Conservation (phyloP, 768 basidiomycete species). For the Hypholoma fasciculare region DNA sequence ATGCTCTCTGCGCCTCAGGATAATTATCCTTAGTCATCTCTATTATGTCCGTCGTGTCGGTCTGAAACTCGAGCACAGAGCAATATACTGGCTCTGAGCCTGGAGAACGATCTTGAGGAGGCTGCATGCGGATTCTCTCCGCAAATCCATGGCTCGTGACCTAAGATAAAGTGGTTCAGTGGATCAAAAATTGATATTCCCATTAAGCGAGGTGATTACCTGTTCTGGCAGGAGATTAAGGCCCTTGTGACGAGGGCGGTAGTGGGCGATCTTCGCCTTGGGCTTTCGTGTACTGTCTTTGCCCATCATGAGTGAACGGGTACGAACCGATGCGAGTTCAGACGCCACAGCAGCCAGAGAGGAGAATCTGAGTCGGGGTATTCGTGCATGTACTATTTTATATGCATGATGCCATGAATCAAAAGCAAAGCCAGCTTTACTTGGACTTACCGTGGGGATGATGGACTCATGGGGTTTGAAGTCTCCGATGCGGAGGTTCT, state of each 20-base stretch:
- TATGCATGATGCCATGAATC: too few species aligned
- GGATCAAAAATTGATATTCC: neutral
- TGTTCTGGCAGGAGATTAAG: neutral
- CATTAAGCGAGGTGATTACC: neutral
- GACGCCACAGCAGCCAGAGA: too few species aligned
- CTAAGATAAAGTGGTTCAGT: neutral
- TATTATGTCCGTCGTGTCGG: neutral
- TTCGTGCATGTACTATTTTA: too few species aligned
- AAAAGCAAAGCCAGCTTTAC: too few species aligned
- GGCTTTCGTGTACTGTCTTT: neutral
- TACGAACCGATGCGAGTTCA: too few species aligned
- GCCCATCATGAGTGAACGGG: neutral
- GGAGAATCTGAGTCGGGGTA: too few species aligned
- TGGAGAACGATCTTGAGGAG: neutral
- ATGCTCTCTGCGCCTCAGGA: neutral
- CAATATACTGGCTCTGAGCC: neutral
- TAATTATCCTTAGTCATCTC: neutral
- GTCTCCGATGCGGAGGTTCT: too few species aligned
- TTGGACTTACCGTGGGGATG: too few species aligned
- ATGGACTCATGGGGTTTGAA: too few species aligned
- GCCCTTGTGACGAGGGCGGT: neutral
- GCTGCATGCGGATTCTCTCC: neutral
- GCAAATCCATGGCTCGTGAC: slow-evolving; percentile 4
- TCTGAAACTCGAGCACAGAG: neutral
- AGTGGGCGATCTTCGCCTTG: neutral